Evolutionary conservation across 1,284 basidiomycete genomes (phyloP), one percentile per base, ranked within the genome.

Genomic region (Vanrija pseudolonga): DNA sequence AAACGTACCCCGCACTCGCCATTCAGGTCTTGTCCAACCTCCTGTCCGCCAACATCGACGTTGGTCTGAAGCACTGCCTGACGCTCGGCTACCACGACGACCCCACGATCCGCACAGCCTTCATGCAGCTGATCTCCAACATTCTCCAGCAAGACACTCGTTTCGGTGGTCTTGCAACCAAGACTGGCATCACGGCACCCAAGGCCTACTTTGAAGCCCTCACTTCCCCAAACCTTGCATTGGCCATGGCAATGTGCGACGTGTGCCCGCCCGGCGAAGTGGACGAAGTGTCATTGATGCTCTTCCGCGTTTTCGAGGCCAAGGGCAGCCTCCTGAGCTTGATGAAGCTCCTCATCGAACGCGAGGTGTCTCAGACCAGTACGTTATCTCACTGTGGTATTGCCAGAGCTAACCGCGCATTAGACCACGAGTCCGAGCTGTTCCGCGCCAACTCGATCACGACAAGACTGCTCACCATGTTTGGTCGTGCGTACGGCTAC

Each of bases 371-470:
- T 18, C 80, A 82, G 47, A 90, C 88, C 43, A 83, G 32, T 32
- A 32, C 32, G 89, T 90, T 32, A 55, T 61, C 36, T 55, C 3
- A 22, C 40, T 8, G 12, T 41, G 59, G 90, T 15, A 14, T n/a
- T 5, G 32, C 32, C 12, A 12, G 11, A 14, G 32, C 32, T 32
- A 32, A 32, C 32, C 8, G 90, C 14, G 5, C 14, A 15, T 32
- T 12, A 32, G 32, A 85, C 47, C 86, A 82, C 64, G 89, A 94
- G 64, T 82, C 85, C 1, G 82, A 84, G 22, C 77, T 96, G 6
- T 95, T 95, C 78, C 81, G 92, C 47, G 82, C 87, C 59, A 95
- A 95, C 70, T 88, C 88, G 2, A 88, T 88, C 8, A 90, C 87
- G 63, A 89, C 88, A 19, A 81, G 89, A 50, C 85, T 96, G 55